phyloP scores from a whole-genome alignment of 2,329 filamentous ascomycete species.

The Cryoendolithus antarcticus region DNA sequence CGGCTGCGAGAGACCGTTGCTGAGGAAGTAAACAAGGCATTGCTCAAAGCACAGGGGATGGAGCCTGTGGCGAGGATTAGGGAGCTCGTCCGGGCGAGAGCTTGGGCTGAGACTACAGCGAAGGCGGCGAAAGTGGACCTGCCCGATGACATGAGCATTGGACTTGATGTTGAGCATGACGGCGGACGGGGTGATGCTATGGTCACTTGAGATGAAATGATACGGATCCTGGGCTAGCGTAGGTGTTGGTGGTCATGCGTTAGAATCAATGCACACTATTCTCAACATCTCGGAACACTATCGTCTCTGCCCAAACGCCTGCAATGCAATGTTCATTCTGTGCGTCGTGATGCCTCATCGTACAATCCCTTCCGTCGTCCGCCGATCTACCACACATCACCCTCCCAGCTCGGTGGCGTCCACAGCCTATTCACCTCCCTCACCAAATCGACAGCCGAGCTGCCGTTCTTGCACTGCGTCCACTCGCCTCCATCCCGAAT shows the following conservation, averaged over 20 bases:
- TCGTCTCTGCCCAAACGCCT: too few species aligned
- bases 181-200: slow-evolving; percentile 10
- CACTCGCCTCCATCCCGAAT: slow-evolving; percentile 68
- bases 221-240: too few species aligned
- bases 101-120: slow-evolving; percentile 67
- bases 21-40: slow-evolving; percentile 75
- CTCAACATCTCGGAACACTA: too few species aligned
- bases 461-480: slow-evolving; percentile 62
- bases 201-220: slow-evolving; percentile 4
- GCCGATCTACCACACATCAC: too few species aligned
- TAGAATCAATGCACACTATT: too few species aligned
- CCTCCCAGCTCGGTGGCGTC: slow-evolving; percentile 1
- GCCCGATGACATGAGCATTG: slow-evolving; percentile 28
- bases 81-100: slow-evolving; percentile 65
- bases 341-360: too few species aligned
- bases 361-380: too few species aligned
- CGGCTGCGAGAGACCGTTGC: slow-evolving; percentile 74
- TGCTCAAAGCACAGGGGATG: slow-evolving; percentile 60
- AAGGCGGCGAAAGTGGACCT: slow-evolving; percentile 29
- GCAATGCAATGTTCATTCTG: too few species aligned
- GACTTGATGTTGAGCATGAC: slow-evolving; percentile 23
- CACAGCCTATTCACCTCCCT: slow-evolving; percentile 43
- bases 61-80: slow-evolving; percentile 71
- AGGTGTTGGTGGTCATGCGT: too few species aligned
- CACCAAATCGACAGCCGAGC: slow-evolving; percentile 59